A percentile compares a stretch with the other conserved stretches of the same genome.
phyloP scores from a whole-genome alignment of 352 stramenopile species.

The Phytophthora boehmeriae region DNA sequence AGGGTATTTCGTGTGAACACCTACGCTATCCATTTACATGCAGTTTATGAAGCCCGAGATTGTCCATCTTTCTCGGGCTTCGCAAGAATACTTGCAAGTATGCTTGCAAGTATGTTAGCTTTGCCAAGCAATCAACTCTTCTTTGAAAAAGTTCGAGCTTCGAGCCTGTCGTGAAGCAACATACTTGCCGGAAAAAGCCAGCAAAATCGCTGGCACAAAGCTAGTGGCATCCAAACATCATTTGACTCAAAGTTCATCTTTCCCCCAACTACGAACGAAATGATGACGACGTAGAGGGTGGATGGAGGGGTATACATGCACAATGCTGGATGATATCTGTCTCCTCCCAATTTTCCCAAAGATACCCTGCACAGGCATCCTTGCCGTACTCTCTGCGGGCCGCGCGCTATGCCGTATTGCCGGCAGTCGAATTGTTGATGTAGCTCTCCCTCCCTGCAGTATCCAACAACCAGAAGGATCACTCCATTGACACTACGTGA shows the following conservation, averaged over 20 bases:
- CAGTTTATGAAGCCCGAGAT: too few relatives aligned
- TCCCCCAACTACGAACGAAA: slow-evolving; percentile 6
- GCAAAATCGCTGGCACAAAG: neutral
- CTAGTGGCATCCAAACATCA: slow-evolving; percentile 22
- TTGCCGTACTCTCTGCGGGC: slow-evolving; percentile 15
- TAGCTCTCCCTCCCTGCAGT: slow-evolving; percentile 3
- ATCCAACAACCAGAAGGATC: slow-evolving; percentile 8
- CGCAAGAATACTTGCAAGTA: too few relatives aligned
- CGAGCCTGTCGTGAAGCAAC: neutral
- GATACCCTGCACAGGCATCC: slow-evolving; percentile 13
- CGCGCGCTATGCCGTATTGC: slow-evolving; percentile 15
- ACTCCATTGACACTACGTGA: slow-evolving; percentile 3
- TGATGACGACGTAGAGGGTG: slow-evolving; percentile 20
- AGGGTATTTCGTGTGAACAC: slow-evolving; percentile 7
- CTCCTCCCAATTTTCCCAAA: slow-evolving; percentile 24
- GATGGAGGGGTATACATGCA: slow-evolving; percentile 35
- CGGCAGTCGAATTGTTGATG: slow-evolving; percentile 6
- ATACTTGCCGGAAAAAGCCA: neutral
- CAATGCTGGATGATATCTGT: slow-evolving; percentile 19
- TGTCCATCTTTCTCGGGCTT: too few relatives aligned
- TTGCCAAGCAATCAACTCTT: neutral
- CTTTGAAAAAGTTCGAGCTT: neutral
- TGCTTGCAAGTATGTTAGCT: too few relatives aligned
- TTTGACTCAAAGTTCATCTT: neutral
- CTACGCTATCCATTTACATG: slow-evolving; percentile 19